Conservation (phyloP, 2,329 filamentous ascomycete genomes). For the Zymoseptoria pseudotritici region DNA sequence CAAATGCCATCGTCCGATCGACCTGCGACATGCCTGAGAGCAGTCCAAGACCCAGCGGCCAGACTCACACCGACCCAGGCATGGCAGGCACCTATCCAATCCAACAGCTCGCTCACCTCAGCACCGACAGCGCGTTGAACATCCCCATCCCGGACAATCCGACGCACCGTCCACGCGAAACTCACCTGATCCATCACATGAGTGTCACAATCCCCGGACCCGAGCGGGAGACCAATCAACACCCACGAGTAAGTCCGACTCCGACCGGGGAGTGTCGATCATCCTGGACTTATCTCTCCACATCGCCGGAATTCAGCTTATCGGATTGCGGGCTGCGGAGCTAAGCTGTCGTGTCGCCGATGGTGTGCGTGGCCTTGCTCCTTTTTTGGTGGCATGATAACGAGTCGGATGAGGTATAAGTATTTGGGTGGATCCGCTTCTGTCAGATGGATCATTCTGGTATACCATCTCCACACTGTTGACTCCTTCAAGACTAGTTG, state of each 20-base stretch:
- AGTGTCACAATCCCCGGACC: neutral
- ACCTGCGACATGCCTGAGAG: neutral
- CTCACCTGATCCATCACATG: neutral
- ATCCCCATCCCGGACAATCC: neutral
- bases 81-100: neutral
- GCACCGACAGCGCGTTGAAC: neutral
- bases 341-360: neutral
- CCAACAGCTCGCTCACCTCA: neutral
- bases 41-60: neutral
- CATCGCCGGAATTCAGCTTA: neutral
- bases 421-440: neutral
- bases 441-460: neutral
- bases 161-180: neutral
- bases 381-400: neutral
- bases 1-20: neutral
- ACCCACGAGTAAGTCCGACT: neutral
- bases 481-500: neutral
- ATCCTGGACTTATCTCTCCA: neutral
- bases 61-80: neutral
- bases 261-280: neutral
- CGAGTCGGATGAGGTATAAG: neutral
- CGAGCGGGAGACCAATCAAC: neutral
- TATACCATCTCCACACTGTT: neutral
- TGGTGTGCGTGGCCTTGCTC: neutral
- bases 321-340: neutral